Percentiles rank a stretch among this genome's conserved stretches.
These are phyloP conservation scores for Breviolum minutum DNA, from an alignment of 73 alveolate species.

Conservation along the genomic window DNA sequence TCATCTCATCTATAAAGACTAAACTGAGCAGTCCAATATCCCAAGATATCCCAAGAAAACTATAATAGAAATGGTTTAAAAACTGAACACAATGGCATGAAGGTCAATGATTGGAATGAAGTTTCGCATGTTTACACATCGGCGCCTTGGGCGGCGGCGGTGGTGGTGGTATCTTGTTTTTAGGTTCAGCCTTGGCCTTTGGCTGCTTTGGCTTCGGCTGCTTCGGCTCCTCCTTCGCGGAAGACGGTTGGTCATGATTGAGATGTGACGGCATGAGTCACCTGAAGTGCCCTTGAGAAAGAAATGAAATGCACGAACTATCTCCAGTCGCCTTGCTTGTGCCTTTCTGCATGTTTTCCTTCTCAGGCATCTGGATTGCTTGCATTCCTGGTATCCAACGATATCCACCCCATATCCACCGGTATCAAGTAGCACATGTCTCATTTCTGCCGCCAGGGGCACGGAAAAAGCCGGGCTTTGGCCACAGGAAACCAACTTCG, in stretches of 20 bases:
- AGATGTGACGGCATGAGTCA: background rate
- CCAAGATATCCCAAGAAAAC: background rate
- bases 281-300: background rate
- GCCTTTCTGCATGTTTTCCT: background rate
- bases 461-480: slow-evolving; percentile 45
- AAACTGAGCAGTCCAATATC: background rate
- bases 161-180: background rate
- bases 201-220: slow-evolving; percentile 1
- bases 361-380: background rate
- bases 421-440: background rate
- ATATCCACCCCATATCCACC: background rate
- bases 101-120: background rate
- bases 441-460: background rate
- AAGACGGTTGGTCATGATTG: background rate
- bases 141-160: background rate
- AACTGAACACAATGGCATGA: background rate
- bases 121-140: too few species aligned
- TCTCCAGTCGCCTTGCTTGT: background rate
- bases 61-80: background rate
- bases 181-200: background rate
- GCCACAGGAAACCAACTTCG: slow-evolving; percentile 43
- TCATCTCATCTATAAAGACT: too few species aligned
- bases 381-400: background rate
- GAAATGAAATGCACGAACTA: background rate
- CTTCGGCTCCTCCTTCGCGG: background rate